Conservation (phyloP, 768 basidiomycete species). For the Mycena maculata region DNA sequence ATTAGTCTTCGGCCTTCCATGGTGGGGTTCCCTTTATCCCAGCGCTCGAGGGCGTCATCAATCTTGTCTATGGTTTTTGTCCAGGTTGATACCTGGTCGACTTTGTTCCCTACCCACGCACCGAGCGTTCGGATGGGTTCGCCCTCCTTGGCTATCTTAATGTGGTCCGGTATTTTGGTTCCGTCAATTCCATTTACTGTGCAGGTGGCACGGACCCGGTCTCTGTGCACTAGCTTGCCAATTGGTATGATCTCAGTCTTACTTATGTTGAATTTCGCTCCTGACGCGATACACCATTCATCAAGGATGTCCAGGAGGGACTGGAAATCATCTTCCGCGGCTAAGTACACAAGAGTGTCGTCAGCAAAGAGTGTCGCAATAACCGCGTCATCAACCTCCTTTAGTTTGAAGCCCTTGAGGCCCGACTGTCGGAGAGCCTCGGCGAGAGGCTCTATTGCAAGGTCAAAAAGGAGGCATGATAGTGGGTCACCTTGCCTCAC, state of each 20-base stretch:
- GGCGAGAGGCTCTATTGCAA: conserved; percentile 47
- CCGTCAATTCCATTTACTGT: neutral
- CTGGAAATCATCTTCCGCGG: neutral
- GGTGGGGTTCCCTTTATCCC: conserved; percentile 29
- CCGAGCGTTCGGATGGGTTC: conserved; percentile 24
- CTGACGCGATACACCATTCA: conserved; percentile 21
- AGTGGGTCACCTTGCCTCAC: conserved; percentile 47
- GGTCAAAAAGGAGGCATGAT: conserved; percentile 48
- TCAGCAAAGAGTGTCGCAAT: conserved; percentile 17
- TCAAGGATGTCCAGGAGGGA: conserved; percentile 14
- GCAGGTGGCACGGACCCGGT: neutral
- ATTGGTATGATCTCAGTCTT: conserved; percentile 20
- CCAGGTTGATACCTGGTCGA: conserved; percentile 2
- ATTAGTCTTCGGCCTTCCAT: conserved; percentile 26
- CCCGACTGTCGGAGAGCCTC: conserved; percentile 24
- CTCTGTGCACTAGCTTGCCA: neutral
- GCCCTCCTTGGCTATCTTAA: conserved; percentile 8
- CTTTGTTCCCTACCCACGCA: conserved; percentile 21
- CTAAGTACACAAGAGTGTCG: conserved; percentile 17
- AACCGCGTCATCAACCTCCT: conserved; percentile 5
- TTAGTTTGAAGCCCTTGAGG: conserved; percentile 7
- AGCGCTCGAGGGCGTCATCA: conserved; percentile 11
- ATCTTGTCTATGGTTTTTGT: conserved; percentile 12
- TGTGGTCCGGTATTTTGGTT: conserved; percentile 3
- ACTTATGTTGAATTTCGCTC: conserved; percentile 20